These are phyloP conservation scores for Nakaseomyces delphensis DNA, from an alignment of 1,139 yeast species.

Conservation along the genomic window DNA sequence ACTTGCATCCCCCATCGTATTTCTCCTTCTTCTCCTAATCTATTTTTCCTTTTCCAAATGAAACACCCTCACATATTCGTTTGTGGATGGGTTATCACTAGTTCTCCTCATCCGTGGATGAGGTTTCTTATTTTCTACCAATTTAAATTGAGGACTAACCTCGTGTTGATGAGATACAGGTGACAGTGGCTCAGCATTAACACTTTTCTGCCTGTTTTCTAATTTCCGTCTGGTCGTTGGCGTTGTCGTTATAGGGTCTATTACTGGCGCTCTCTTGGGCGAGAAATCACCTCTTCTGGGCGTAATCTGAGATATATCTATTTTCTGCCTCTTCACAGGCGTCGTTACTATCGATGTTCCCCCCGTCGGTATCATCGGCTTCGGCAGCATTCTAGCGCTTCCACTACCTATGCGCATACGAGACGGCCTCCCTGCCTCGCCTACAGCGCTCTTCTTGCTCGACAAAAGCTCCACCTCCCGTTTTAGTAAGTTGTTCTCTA, in stretches of 20 bases:
- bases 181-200: constrained; percentile 5
- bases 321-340: background rate
- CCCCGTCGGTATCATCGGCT: background rate
- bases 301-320: constrained; percentile 4
- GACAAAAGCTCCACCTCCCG: constrained; percentile 20
- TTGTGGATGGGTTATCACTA: constrained; percentile 26
- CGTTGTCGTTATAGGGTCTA: background rate
- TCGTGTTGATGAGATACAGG: constrained; percentile 6
- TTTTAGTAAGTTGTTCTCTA: constrained; percentile 20
- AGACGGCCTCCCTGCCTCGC: background rate
- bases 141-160: constrained; percentile 11
- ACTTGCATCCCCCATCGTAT: background rate
- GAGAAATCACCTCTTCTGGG: constrained; percentile 2
- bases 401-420: background rate
- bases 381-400: background rate
- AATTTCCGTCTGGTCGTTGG: constrained; percentile 6
- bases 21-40: background rate
- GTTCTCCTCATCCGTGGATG: constrained; percentile 28
- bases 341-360: background rate
- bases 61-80: constrained; percentile 28
- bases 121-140: constrained; percentile 28
- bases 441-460: background rate
- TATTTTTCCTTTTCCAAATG: constrained; percentile 19
- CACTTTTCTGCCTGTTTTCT: constrained; percentile 3
- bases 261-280: background rate